Evolutionary conservation across 2,329 filamentous ascomycete genomes (phyloP).

Genomic region (Epichloe sp.): DNA sequence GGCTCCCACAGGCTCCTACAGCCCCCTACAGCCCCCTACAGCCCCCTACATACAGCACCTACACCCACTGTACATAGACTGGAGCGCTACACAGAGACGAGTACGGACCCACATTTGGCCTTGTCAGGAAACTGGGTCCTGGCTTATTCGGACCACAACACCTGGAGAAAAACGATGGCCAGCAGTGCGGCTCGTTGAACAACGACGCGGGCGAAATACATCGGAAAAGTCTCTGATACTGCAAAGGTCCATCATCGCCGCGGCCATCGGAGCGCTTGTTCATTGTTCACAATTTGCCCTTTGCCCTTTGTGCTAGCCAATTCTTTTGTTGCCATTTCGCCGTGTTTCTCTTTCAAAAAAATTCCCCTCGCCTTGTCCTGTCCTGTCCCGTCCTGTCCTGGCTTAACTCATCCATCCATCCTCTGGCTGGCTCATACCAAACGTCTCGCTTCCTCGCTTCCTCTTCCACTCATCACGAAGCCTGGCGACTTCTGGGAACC

Average conservation of each 20-base stretch:
- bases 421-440: conserved; percentile 1
- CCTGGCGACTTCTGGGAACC: background rate
- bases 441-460: background rate
- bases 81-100: too few species aligned
- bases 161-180: conserved; percentile 24
- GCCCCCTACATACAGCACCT: too few species aligned
- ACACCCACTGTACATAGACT: too few species aligned
- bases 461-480: conserved; percentile 2
- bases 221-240: conserved; percentile 10
- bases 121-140: conserved; percentile 10
- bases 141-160: conserved; percentile 29
- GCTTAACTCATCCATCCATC: conserved; percentile 5
- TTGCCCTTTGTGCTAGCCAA: conserved; percentile 6
- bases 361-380: conserved; percentile 3
- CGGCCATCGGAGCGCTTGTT: conserved; percentile 4
- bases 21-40: too few species aligned
- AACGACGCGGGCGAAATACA: conserved; percentile 2
- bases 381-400: background rate
- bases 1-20: too few species aligned
- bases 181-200: conserved; percentile 15
- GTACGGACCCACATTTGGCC: conserved; percentile 3
- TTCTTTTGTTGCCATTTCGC: conserved; percentile 5
- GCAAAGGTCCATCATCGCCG: conserved; percentile 10
- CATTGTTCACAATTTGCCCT: conserved; percentile 3
- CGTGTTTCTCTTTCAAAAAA: conserved; percentile 4